Evolutionary conservation across 768 basidiomycete species (phyloP).

Genomic region (Russula ochroleuca): DNA sequence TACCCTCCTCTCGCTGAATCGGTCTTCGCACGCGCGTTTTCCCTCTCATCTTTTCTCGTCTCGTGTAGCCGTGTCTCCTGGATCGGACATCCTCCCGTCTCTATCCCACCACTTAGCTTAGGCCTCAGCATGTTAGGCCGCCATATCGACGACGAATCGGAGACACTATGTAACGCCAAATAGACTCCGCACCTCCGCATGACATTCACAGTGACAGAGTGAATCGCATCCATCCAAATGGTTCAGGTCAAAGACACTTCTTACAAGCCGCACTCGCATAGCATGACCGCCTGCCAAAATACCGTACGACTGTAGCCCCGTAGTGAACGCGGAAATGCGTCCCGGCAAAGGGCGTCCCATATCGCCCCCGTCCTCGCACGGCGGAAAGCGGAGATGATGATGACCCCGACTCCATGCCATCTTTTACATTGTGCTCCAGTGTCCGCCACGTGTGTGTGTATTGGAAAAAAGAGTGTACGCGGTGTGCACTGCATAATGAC

Average conservation of each 20-base stretch:
- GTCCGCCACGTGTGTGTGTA: too few relatives aligned
- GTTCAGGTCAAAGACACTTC: not conserved
- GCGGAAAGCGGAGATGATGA: constrained; percentile 19
- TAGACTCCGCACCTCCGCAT: constrained; percentile 12
- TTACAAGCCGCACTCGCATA: constrained; percentile 2
- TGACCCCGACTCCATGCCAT: not conserved
- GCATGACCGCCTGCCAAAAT: not conserved
- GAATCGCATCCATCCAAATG: not conserved
- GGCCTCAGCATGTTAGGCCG: constrained; percentile 3
- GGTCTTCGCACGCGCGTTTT: constrained; percentile 15
- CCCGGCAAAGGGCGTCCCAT: not conserved
- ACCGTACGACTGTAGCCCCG: constrained; percentile 2
- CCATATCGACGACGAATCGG: constrained; percentile 23
- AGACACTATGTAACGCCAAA: constrained; percentile 25
- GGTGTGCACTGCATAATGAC: too few relatives aligned
- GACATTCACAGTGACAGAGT: constrained; percentile 1
- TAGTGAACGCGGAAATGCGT: constrained; percentile 5
- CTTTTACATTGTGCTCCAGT: too few relatives aligned
- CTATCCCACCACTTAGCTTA: constrained; percentile 20
- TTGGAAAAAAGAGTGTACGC: not conserved
- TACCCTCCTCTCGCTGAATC: constrained; percentile 22
- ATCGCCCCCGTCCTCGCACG: not conserved
- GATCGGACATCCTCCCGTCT: constrained; percentile 21
- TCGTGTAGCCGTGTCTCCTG: constrained; percentile 26
- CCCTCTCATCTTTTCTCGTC: constrained; percentile 11